These are phyloP conservation scores for Apophysomyces trapeziformis DNA, from an alignment of 371 early-diverging fungal species.

Conservation along the genomic window DNA sequence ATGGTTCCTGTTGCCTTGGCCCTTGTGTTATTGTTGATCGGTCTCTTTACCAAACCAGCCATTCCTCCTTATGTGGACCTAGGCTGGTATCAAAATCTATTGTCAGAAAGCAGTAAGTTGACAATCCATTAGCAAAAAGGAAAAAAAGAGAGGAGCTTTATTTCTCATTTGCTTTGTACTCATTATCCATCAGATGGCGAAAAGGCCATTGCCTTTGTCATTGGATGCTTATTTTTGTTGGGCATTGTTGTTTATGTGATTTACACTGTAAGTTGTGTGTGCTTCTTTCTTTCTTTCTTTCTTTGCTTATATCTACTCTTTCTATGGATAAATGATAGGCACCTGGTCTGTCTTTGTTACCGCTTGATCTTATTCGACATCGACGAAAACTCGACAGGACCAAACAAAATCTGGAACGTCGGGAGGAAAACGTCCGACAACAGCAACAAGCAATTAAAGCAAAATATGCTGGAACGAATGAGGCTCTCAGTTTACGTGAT, in stretches of 20 bases:
- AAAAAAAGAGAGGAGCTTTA: no score
- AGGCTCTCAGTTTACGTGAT: slow-evolving; percentile 36
- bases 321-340: slow-evolving; percentile 27
- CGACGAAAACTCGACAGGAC: slow-evolving; percentile 29
- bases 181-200: slow-evolving; percentile 46
- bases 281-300: no score
- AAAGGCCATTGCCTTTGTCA: slow-evolving; percentile 53
- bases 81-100: slow-evolving; percentile 46
- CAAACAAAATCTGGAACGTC: slow-evolving; percentile 27
- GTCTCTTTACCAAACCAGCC: slow-evolving; percentile 41
- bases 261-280: slow-evolving; percentile 46
- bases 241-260: slow-evolving; percentile 55
- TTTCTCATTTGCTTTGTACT: not conserved
- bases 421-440: slow-evolving; percentile 29
- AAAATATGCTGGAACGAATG: slow-evolving; percentile 31
- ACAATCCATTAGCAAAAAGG: not conserved
- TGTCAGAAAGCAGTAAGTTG: slow-evolving; percentile 43
- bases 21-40: slow-evolving; percentile 37
- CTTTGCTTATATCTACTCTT: not conserved
- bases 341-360: slow-evolving; percentile 47
- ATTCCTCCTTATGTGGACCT: slow-evolving; percentile 38
- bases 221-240: slow-evolving; percentile 50
- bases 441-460: slow-evolving; percentile 37
- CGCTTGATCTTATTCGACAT: slow-evolving; percentile 39
- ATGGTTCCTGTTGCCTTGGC: slow-evolving; percentile 32